Conservation (phyloP, 306 rosid genomes). For the Casuarina equisetifolia region DNA sequence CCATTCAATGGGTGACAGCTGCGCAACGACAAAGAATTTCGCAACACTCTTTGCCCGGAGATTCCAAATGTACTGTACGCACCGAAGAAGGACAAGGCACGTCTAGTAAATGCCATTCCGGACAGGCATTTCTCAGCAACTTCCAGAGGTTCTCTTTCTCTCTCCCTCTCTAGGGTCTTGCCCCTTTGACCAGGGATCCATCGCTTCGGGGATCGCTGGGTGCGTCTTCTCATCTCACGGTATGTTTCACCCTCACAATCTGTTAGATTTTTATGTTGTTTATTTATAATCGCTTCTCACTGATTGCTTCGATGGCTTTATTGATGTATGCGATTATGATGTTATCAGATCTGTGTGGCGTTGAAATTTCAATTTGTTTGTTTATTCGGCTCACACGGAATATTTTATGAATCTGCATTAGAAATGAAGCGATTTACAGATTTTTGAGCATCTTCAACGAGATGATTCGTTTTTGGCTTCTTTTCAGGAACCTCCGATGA, state of each 20-base stretch:
- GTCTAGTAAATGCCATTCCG: background rate
- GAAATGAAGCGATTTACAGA: background rate
- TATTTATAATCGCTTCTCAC: too few species aligned
- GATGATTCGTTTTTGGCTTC: too few species aligned
- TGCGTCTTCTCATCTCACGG: slow-evolving; percentile 24
- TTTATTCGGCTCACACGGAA: background rate
- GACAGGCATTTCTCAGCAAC: background rate
- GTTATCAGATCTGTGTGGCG: background rate
- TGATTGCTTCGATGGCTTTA: background rate
- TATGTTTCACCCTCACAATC: slow-evolving; percentile 3
- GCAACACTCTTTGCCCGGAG: background rate
- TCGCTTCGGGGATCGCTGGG: slow-evolving; percentile 23
- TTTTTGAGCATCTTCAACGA: background rate
- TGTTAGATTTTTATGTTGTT: background rate
- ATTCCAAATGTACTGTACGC: slow-evolving; percentile 18
- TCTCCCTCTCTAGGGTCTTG: background rate
- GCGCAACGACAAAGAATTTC: background rate
- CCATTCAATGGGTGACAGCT: slow-evolving; percentile 1
- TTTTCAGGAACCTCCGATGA: background rate
- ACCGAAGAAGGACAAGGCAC: background rate
- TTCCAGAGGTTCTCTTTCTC: slow-evolving; percentile 3
- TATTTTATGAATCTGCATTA: background rate
- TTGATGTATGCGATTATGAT: slow-evolving; percentile 8
- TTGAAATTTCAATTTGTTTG: background rate
- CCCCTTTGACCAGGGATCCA: slow-evolving; percentile 26